Evolutionary conservation across 2,329 filamentous ascomycete genomes (phyloP).

Genomic region (Curvularia hawaiiensis): DNA sequence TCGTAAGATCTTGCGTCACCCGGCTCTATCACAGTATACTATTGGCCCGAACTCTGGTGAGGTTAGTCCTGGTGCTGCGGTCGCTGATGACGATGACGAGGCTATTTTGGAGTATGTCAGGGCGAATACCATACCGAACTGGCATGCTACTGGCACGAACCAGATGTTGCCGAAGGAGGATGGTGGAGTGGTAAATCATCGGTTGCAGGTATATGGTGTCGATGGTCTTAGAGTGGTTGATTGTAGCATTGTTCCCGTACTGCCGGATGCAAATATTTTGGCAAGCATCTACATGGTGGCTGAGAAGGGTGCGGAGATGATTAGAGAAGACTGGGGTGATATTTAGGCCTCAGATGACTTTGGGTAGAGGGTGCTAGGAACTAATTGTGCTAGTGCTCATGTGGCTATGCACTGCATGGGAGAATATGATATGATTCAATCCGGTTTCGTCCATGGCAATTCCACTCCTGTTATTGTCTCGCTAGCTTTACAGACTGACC

Average conservation of each 20-base stretch:
- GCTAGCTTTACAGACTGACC: background rate
- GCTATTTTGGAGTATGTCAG: conserved; percentile 35
- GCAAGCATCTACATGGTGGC: conserved; percentile 33
- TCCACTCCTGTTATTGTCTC: background rate
- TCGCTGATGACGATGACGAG: conserved; percentile 34
- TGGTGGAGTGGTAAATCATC: conserved; percentile 40
- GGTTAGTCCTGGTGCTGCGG: conserved; percentile 33
- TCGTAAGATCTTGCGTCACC: conserved; percentile 33
- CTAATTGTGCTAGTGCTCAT: background rate
- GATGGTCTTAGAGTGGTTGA: conserved; percentile 41
- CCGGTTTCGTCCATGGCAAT: background rate
- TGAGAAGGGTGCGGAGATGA: conserved; percentile 35
- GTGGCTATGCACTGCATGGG: background rate
- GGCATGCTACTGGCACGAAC: conserved; percentile 45
- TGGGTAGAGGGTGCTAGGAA: background rate
- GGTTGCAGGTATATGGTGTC: conserved; percentile 41
- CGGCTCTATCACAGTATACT: conserved; percentile 24
- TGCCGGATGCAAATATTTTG: conserved; percentile 31
- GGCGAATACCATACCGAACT: conserved; percentile 30
- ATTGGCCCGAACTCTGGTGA: conserved; percentile 35
- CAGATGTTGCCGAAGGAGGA: conserved; percentile 37
- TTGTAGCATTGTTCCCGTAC: conserved; percentile 36
- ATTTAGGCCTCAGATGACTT: background rate
- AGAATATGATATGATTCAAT: background rate
- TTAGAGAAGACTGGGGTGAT: conserved; percentile 29